Base-by-base conservation (phyloP, 1,284 basidiomycete species). In the Rhodofomes roseus region DNA sequence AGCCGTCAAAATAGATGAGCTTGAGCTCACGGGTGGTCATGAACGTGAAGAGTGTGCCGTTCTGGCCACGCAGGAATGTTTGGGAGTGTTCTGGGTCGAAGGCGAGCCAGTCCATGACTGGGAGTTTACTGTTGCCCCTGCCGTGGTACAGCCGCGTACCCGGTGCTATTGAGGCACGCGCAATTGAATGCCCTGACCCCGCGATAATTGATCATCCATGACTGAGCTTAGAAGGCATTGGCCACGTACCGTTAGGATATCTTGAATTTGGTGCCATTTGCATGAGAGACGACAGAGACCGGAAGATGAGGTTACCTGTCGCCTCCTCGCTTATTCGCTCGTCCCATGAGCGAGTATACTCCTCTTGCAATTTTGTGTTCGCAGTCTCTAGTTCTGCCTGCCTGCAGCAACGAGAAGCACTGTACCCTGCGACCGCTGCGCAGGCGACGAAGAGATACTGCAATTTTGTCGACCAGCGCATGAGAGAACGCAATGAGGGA, bases 21-120 rank as follows among this genome's bases (percentile, higher is more conserved):
- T 20, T 52, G 48, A 52, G 50, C 31, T 52, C 50, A 31, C 50
- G 50, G n/a, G 50, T 36, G 4, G 50, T 52, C 31, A 25, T 22
- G 50, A 52, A 37, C 16, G 50, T 52, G 31, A 52, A 52, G 8
- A 52, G 50, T 5, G 50, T 52, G 31, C 50, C 50, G 31, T 52
- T 34, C 9, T 14, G 31, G 6, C 31, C 31, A 16, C 50, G 50
- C 29, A 37, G 31, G 50, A 52, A 52, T 8, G 34, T 52, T 20
- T 52, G 50, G n/a, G 50, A 52, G 50, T 52, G 50, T 23, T 52
- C 50, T 14, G 50, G 50, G 31, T 52, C 50, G 31, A 52, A 52
- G 4, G 50, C 50, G 31, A 52, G 50, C 50, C 50, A 52, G 34
- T 52, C 50, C 50, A 37, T 52, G 20, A n/a, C 4, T 25, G 50